Evolutionary conservation across 306 rosid genomes (phyloP).

Genomic region (Trifolium pratense): DNA sequence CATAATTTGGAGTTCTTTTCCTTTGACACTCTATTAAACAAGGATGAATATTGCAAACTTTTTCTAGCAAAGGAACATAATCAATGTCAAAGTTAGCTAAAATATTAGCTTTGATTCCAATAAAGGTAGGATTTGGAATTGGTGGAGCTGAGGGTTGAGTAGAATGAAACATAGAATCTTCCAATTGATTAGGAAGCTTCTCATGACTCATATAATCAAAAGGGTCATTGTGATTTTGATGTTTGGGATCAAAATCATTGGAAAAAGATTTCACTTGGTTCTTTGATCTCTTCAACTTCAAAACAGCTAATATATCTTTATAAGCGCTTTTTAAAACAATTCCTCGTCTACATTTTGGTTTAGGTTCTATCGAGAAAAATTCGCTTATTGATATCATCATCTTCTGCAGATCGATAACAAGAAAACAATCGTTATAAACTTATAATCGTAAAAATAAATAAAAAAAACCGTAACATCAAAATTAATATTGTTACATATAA

Average conservation of each 20-base stretch:
- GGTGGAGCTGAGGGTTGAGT: conserved; percentile 38
- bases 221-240: not conserved
- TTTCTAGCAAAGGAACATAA: conserved; percentile 24
- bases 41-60: conserved; percentile 18
- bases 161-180: not conserved
- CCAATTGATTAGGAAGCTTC: not conserved
- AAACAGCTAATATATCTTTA: conserved; percentile 9
- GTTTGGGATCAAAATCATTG: not conserved
- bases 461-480: not conserved
- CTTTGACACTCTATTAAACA: conserved; percentile 30
- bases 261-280: not conserved
- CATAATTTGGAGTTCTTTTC: conserved; percentile 25
- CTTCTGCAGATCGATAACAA: conserved; percentile 14
- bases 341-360: conserved; percentile 18
- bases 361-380: conserved; percentile 7
- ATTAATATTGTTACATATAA: not conserved
- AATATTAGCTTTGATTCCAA: not conserved
- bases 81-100: not conserved
- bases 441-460: not conserved
- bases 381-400: conserved; percentile 16
- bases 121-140: not conserved
- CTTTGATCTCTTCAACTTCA: conserved; percentile 17
- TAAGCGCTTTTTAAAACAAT: conserved; percentile 3
- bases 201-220: conserved; percentile 5
- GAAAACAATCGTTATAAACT: not conserved